These are phyloP conservation scores for Suillus hirtellus DNA, from an alignment of 768 basidiomycete genomes.

Conservation along the genomic window DNA sequence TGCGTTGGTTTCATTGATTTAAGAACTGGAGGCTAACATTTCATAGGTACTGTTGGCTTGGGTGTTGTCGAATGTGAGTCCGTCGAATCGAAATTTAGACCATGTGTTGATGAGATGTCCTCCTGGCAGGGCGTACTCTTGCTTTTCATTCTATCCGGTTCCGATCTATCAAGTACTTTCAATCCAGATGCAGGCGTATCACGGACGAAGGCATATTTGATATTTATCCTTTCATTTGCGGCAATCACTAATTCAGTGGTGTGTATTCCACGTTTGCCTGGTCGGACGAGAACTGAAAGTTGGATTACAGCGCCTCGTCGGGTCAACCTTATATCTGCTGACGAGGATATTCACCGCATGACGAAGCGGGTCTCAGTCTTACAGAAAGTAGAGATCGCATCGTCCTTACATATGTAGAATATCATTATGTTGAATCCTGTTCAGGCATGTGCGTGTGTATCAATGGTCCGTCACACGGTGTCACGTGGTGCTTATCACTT, in stretches of 20 bases:
- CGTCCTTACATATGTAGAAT: background rate
- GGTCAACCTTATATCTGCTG: constrained; percentile 56
- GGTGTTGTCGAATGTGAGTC: constrained; percentile 79
- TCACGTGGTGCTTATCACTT: background rate
- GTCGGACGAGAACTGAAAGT: constrained; percentile 6
- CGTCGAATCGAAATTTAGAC: background rate
- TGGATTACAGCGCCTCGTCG: constrained; percentile 50
- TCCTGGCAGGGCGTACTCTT: constrained; percentile 63
- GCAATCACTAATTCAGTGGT: constrained; percentile 73
- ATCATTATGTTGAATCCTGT: background rate
- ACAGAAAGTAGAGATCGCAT: background rate
- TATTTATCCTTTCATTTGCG: constrained; percentile 80
- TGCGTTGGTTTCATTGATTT: constrained; percentile 23
- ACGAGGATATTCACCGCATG: constrained; percentile 54
- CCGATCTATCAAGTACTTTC: constrained; percentile 61
- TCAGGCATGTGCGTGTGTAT: background rate
- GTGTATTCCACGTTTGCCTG: constrained; percentile 18
- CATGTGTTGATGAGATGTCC: background rate
- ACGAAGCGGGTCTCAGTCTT: constrained; percentile 4
- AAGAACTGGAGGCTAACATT: background rate
- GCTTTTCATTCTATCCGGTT: constrained; percentile 64
- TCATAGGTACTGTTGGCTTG: constrained; percentile 67
- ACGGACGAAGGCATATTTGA: constrained; percentile 72
- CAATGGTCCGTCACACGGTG: background rate
- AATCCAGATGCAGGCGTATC: constrained; percentile 44